These are phyloP conservation scores for Butyriboletus regius DNA, from an alignment of 1,284 basidiomycete genomes.

Conservation along the genomic window DNA sequence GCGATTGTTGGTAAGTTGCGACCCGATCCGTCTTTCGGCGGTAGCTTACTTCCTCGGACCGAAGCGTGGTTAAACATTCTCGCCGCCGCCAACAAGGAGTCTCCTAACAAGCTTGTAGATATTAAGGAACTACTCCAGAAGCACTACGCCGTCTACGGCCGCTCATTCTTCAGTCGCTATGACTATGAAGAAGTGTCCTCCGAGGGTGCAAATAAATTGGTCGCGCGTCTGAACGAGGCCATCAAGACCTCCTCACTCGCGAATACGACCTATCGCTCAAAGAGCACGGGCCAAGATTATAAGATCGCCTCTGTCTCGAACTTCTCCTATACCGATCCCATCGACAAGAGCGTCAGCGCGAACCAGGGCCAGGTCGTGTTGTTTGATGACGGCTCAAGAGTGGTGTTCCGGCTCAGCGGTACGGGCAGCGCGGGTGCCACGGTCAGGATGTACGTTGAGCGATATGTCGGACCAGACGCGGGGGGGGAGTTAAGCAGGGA, in stretches of 20 bases:
- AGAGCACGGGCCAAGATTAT: constrained; percentile 66
- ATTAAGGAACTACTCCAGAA: constrained; percentile 83
- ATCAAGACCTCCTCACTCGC: constrained; percentile 64
- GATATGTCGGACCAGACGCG: constrained; percentile 74
- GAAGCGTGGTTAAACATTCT: constrained; percentile 95
- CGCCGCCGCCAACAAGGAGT: constrained; percentile 83
- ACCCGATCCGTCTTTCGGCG: neutral
- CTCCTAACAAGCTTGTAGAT: constrained; percentile 65
- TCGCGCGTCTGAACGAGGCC: constrained; percentile 67
- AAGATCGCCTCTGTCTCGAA: constrained; percentile 73
- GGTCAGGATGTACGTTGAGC: constrained; percentile 84
- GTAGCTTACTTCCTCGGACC: constrained; percentile 8
- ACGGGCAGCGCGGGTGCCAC: constrained; percentile 95
- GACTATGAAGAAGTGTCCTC: constrained; percentile 98
- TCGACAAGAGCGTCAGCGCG: constrained; percentile 85
- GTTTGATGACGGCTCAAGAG: constrained; percentile 85
- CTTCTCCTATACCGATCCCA: constrained; percentile 96
- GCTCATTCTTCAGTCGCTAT: constrained; percentile 96
- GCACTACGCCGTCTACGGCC: constrained; percentile 90
- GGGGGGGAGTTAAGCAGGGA: constrained; percentile 71
- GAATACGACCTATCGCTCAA: constrained; percentile 59
- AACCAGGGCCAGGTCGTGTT: constrained; percentile 94
- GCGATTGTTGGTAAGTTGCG: constrained; percentile 72
- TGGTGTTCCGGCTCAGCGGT: constrained; percentile 92
- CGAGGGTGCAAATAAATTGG: constrained; percentile 80